Conservation (phyloP, 257 asterid genomes). For the Plantago elongata region DNA sequence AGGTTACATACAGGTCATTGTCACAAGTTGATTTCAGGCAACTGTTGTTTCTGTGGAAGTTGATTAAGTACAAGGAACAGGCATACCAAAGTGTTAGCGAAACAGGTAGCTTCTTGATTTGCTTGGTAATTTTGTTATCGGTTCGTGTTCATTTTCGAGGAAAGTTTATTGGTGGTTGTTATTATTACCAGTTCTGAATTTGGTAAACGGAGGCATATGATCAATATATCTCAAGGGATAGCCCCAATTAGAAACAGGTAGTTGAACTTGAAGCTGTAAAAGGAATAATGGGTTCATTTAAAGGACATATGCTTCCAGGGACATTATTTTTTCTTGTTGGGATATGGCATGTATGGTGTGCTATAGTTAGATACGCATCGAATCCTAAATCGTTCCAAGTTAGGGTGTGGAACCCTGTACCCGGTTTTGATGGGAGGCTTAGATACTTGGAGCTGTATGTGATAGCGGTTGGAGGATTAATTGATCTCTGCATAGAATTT, state of each 20-base stretch:
- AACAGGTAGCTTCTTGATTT: not conserved
- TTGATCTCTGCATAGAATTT: conserved; percentile 89
- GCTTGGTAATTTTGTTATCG: not conserved
- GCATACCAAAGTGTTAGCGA: no score
- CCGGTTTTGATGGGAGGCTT: conserved; percentile 63
- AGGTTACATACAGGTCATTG: conserved; percentile 20
- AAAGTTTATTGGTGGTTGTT: no score
- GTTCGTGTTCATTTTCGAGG: no score
- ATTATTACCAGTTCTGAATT: not conserved
- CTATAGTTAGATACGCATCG: conserved; percentile 57
- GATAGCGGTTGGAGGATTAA: conserved; percentile 66
- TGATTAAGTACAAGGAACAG: no score
- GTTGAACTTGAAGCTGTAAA: not conserved
- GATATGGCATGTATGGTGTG: conserved; percentile 86
- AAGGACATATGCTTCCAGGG: conserved; percentile 93
- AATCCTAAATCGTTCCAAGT: conserved; percentile 69
- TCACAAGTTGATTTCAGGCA: conserved; percentile 17
- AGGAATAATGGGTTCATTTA: conserved; percentile 76
- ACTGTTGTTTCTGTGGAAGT: no score
- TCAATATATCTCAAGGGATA: not conserved
- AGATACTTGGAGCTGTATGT: conserved; percentile 90
- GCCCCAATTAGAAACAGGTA: conserved; percentile 1
- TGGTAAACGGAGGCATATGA: conserved; percentile 3
- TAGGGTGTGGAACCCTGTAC: conserved; percentile 88
- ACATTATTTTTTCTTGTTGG: conserved; percentile 80